Evolutionary conservation across 768 basidiomycete species (phyloP).

Genomic region (Lactifluus volemus): DNA sequence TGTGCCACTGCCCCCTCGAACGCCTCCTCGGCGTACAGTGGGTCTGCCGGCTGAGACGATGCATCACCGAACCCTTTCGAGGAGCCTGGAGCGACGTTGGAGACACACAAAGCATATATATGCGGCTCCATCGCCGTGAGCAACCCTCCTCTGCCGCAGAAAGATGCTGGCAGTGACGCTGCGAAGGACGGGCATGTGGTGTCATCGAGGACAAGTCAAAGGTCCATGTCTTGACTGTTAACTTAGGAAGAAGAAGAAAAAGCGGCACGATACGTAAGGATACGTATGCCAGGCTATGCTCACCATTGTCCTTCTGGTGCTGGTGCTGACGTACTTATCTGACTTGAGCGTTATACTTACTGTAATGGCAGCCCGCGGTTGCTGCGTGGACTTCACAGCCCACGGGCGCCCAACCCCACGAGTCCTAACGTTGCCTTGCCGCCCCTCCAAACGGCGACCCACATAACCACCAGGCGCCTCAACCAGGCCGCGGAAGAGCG

Average conservation of each 20-base stretch:
- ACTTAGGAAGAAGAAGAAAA: constrained; percentile 43
- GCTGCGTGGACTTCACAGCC: too few relatives aligned
- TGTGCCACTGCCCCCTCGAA: constrained; percentile 17
- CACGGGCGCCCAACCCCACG: too few relatives aligned
- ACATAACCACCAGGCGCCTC: neutral
- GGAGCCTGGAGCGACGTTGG: constrained; percentile 47
- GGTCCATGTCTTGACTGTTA: constrained; percentile 55
- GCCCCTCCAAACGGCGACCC: too few relatives aligned
- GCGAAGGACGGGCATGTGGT: constrained; percentile 16
- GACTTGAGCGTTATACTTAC: too few relatives aligned
- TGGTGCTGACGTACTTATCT: too few relatives aligned
- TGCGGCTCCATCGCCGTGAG: constrained; percentile 33
- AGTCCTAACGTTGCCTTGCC: too few relatives aligned
- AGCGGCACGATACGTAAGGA: constrained; percentile 17
- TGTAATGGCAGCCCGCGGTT: too few relatives aligned
- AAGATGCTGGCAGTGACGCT: constrained; percentile 6
- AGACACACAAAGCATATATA: too few relatives aligned
- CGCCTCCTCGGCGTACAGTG: neutral
- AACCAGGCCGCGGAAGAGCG: too few relatives aligned
- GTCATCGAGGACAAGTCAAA: constrained; percentile 21
- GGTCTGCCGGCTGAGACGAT: neutral
- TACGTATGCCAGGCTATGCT: neutral
- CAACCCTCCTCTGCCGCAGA: constrained; percentile 34
- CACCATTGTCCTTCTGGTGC: neutral
- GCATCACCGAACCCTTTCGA: constrained; percentile 59